Evolutionary conservation across 371 early-diverging fungal species (phyloP).

Genomic region (Mucor piriformis): DNA sequence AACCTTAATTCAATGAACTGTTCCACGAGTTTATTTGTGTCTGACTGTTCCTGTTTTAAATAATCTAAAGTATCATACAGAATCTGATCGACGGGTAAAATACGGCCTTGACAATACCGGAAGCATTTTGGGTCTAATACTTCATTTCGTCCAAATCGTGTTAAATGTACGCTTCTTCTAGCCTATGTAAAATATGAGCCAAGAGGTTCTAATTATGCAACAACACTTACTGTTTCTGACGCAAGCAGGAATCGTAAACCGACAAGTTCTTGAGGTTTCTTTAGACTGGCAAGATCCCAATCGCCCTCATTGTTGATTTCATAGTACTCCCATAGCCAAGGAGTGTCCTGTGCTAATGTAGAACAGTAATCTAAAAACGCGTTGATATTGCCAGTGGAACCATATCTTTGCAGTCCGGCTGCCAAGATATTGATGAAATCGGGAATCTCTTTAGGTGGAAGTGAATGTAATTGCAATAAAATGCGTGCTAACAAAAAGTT

Average conservation of each 20-base stretch:
- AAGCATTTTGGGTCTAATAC: conserved; percentile 13
- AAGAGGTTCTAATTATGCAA: not conserved
- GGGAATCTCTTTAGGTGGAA: conserved; percentile 22
- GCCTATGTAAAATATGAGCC: conserved; percentile 5
- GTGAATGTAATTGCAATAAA: conserved; percentile 33
- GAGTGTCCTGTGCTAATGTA: conserved; percentile 1
- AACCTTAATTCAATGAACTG: conserved; percentile 20
- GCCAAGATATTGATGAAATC: conserved; percentile 26
- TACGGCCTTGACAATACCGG: conserved; percentile 3
- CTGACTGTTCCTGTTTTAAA: conserved; percentile 2
- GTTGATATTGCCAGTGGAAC: conserved; percentile 34
- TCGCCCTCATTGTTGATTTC: conserved; percentile 13
- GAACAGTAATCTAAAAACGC: conserved; percentile 41
- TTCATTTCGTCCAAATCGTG: conserved; percentile 8
- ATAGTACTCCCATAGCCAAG: conserved; percentile 19
- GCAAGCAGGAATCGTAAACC: conserved; percentile 26
- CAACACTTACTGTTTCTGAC: conserved; percentile 22
- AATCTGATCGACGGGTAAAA: conserved; percentile 17
- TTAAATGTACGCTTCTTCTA: conserved; percentile 13
- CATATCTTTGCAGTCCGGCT: conserved; percentile 36
- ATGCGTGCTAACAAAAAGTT: conserved; percentile 34
- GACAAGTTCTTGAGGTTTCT: conserved; percentile 16
- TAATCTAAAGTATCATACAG: conserved; percentile 23
- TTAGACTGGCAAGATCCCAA: conserved; percentile 27
- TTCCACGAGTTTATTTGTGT: conserved; percentile 3